Base-by-base conservation (phyloP, 164 flowering plant species). In the Pachysandra terminalis region DNA sequence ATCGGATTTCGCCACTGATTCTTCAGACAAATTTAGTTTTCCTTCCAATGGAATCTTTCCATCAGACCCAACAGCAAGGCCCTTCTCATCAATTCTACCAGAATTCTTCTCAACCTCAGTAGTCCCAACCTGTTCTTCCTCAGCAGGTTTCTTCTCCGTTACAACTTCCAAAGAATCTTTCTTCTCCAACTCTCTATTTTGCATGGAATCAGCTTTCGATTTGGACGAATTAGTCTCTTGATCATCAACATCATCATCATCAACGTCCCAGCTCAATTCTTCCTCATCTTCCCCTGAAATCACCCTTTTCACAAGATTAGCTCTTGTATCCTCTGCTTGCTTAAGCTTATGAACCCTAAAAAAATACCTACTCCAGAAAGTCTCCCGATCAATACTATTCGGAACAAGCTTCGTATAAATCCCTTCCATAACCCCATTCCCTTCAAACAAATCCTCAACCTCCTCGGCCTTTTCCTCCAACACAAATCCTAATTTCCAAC, bases 211-310 rank as follows among this genome's bases (percentile, higher is more conserved):
- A 41, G n/a, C 68, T 64, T 26, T 66, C n/a, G 37, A 35, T 6
- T 51, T 64, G 0, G 41, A 40, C 9, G n/a, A 37, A 58, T 60
- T 53, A 19, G 35, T 32, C 63, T 53, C 63, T 15, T 74, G 86
- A 19, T 32, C 7, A 7, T 81, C 85, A 0, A 78, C 92, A 7
- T 81, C 85, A 0, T 79, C 92, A 19, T 90, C 96, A 24, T 91
- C 94, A 57, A 88, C 82, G 71, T 91, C 97, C 97, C 97, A 91
- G 68, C 89, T 86, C 79, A 91, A 80, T 22, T 88, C 91, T 72
- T 93, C 97, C 25, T 91, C 94, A 19, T 87, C 93, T 8, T 85
- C 91, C 32, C 83, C 80, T 0, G 83, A 68, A 63, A 93, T 86
- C 12, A 85, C 96, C 53, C 93, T 71, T 67, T 85, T 87, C 51